Evolutionary conservation across 192 early-diverging fungal genomes (phyloP).

Genomic region (Rhizoclosmatium sp.): DNA sequence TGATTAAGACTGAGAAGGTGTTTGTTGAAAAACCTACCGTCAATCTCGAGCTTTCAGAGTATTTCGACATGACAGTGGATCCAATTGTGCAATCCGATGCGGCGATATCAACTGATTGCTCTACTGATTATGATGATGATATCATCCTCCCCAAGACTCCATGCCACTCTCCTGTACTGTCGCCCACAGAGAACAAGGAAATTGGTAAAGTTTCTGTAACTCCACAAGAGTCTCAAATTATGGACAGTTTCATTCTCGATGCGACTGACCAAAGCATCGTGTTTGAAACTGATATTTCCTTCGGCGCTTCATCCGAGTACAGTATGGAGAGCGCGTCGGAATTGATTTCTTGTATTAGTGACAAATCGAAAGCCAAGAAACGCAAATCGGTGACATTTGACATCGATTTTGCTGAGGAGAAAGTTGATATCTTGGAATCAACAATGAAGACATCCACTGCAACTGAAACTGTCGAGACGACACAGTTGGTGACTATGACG

Average conservation of each 20-base stretch:
- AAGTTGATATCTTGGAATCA: no score
- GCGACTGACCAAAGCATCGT: neutral
- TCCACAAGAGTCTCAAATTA: no score
- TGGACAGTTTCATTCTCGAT: neutral
- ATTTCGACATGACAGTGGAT: neutral
- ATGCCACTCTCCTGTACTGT: neutral
- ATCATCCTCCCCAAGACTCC: neutral
- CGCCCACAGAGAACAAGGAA: neutral
- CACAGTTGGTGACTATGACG: neutral
- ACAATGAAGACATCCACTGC: no score
- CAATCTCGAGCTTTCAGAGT: neutral
- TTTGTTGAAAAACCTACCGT: neutral
- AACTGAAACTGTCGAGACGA: neutral
- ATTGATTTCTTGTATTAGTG: no score
- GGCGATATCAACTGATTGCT: neutral
- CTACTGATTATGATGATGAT: neutral
- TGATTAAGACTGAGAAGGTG: neutral
- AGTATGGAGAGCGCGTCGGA: no score
- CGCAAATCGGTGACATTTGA: no score
- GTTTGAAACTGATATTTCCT: neutral
- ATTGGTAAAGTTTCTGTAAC: neutral
- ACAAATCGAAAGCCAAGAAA: no score
- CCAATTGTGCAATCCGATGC: neutral
- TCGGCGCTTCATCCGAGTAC: no score
- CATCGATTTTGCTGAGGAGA: no score